Base-by-base conservation (phyloP, 148 eudicot species). In the Gaultheria prostrata region DNA sequence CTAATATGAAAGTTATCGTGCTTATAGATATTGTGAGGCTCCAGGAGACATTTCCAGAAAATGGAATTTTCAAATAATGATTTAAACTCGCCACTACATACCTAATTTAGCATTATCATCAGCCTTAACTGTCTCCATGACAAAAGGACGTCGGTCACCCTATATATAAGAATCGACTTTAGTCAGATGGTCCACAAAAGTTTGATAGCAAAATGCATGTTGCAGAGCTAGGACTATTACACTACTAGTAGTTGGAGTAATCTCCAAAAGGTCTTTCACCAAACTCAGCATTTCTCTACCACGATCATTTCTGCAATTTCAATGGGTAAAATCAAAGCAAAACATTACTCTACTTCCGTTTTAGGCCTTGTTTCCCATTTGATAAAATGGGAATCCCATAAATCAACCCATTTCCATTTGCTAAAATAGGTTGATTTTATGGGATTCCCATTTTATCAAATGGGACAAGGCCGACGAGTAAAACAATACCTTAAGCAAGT, bases 101-200 rank as follows among this genome's bases (percentile, higher is more conserved):
- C 99, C 99, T 17, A 97, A 89, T 83, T 97, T 97, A 57, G 95
- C 98, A 85, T 85, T 89, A 84, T 97, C 99, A 87, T 97, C 99
- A 82, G 99, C 99, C 90, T 94, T 94, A 28, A 96, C 95, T 30
- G 99, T 94, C 86, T 94, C 94, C 85, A 92, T 86, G 82, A 96
- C 99, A 86, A 93, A 96, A 28, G 95, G 98, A 72, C 94, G 95
- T 84, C 99, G 92, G 45, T 94, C 84, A 45, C 99, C 99, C 99
- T 94, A 89, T 69, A 84, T 82, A 59, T 81, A 57, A 49, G 72
- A 79, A 56, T 32, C 32, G 28, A 5, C 10, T 10, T 20, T 43
- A 24, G 14, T 24, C 26, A 12, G 32, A 39, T 71, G 24, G 30
- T 17, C 43, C 32, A 28, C 49, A 63, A 32, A 56, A 28, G 26